Evolutionary conservation across 805 yeast genomes (phyloP).

Genomic region (Wickerhamiella spandovensis): DNA sequence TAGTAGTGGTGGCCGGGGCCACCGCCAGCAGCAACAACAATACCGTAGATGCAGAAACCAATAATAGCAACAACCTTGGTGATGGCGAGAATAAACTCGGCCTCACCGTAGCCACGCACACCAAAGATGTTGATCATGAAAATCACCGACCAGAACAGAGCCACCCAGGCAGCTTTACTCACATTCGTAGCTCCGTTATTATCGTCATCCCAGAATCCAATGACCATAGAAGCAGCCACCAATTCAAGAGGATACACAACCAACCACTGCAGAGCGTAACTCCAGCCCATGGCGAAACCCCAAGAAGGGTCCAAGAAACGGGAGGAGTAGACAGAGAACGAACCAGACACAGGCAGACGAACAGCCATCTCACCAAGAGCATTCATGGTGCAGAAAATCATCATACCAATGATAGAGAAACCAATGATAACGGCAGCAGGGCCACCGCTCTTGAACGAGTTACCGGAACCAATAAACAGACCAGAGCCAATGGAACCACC

Average conservation of each 20-base stretch:
- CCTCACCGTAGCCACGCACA: conserved; percentile 53
- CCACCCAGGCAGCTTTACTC: conserved; percentile 46
- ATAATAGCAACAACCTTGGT: conserved; percentile 47
- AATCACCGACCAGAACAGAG: conserved; percentile 40
- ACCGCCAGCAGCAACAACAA: conserved; percentile 38
- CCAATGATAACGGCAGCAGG: conserved; percentile 50
- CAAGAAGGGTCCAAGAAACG: conserved; percentile 48
- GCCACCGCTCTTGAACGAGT: conserved; percentile 35
- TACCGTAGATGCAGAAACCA: conserved; percentile 51
- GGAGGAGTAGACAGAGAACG: conserved; percentile 43
- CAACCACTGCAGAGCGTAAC: conserved; percentile 48
- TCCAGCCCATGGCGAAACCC: conserved; percentile 60
- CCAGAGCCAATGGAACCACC: conserved; percentile 83
- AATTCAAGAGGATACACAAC: conserved; percentile 51
- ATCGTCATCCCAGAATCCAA: conserved; percentile 37
- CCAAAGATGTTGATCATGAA: conserved; percentile 42
- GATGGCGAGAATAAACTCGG: conserved; percentile 47
- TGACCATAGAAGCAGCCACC: conserved; percentile 43
- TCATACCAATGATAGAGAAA: conserved; percentile 44
- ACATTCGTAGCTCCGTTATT: conserved; percentile 23
- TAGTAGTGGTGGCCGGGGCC: conserved; percentile 42
- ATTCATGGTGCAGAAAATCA: conserved; percentile 50
- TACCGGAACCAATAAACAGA: conserved; percentile 41
- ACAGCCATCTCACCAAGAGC: conserved; percentile 61
- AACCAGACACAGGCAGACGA: conserved; percentile 45